Evolutionary conservation across 1,139 yeast species (phyloP).

Genomic region (Spathaspora sp.): DNA sequence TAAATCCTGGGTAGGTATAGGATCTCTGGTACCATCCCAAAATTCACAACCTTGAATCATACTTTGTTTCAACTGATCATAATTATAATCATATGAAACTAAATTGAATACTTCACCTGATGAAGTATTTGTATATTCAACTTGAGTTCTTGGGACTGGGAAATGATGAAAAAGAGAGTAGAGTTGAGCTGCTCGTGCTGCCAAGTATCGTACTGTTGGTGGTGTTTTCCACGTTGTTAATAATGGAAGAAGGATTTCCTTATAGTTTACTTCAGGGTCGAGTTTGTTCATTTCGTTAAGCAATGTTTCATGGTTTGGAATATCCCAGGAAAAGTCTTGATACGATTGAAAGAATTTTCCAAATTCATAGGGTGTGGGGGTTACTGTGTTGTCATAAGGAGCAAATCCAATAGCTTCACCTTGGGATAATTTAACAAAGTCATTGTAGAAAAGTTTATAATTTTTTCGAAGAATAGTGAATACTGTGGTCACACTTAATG

Average conservation of each 20-base stretch:
- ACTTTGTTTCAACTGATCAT: slow-evolving; percentile 22
- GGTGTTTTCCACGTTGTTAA: slow-evolving; percentile 49
- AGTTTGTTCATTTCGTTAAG: slow-evolving; percentile 12
- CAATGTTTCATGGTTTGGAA: slow-evolving; percentile 3
- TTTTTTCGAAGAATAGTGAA: slow-evolving; percentile 36
- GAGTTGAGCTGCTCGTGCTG: slow-evolving; percentile 54
- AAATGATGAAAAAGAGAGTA: slow-evolving; percentile 35
- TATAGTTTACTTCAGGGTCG: slow-evolving; percentile 17
- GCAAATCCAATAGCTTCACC: slow-evolving; percentile 47
- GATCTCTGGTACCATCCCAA: slow-evolving; percentile 56
- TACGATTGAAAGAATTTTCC: slow-evolving; percentile 8
- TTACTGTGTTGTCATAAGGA: slow-evolving; percentile 31
- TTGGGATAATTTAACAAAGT: slow-evolving; percentile 43
- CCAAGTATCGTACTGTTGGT: slow-evolving; percentile 55
- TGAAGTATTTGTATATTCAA: slow-evolving; percentile 52
- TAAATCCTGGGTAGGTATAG: slow-evolving; percentile 37
- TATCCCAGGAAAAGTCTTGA: slow-evolving; percentile 9
- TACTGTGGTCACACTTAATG: slow-evolving; percentile 40
- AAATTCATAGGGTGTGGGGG: slow-evolving; percentile 5
- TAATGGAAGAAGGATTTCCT: slow-evolving; percentile 15
- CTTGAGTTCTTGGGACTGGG: slow-evolving; percentile 34
- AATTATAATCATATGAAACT: slow-evolving; percentile 35
- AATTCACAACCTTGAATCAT: slow-evolving; percentile 38
- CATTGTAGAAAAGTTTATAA: slow-evolving; percentile 34
- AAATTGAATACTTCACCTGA: slow-evolving; percentile 38